A percentile compares a stretch with the other conserved stretches of the same genome.
Evolutionary conservation across 75 land plant species (phyloP).

Genomic region (Pinus taeda): DNA sequence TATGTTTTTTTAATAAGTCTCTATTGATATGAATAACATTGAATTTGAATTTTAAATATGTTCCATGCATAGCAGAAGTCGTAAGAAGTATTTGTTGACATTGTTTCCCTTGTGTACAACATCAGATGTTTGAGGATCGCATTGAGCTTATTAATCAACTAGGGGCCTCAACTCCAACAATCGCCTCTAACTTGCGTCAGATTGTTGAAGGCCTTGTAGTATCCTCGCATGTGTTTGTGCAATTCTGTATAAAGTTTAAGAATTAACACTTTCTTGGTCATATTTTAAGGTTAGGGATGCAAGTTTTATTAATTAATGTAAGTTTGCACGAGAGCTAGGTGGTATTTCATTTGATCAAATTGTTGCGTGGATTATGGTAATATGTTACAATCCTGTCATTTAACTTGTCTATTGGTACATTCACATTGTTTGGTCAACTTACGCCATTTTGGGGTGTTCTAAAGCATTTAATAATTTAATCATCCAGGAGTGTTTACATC

Average conservation of each 20-base stretch:
- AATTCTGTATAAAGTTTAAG: background rate
- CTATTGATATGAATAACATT: too few relatives aligned
- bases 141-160: conserved; percentile 33
- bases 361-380: background rate
- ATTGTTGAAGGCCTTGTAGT: conserved; percentile 46
- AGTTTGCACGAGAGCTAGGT: background rate
- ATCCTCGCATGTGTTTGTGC: conserved; percentile 24
- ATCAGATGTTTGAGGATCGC: conserved; percentile 48
- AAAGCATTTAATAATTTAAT: background rate
- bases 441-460: background rate
- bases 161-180: conserved; percentile 10
- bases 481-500: background rate
- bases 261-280: background rate
- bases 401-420: background rate
- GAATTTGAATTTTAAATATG: too few relatives aligned
- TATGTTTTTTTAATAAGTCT: too few relatives aligned
- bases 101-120: too few relatives aligned
- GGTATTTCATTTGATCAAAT: background rate
- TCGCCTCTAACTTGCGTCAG: conserved; percentile 19
- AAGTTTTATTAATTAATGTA: background rate
- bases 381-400: background rate
- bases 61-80: too few relatives aligned
- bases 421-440: background rate
- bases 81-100: too few relatives aligned
- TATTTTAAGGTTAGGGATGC: background rate